A percentile compares a stretch with the other conserved stretches of the same genome.
These are phyloP conservation scores for Hyaloperonospora arabidopsidis DNA, from an alignment of 352 stramenopile genomes.

Conservation along the genomic window DNA sequence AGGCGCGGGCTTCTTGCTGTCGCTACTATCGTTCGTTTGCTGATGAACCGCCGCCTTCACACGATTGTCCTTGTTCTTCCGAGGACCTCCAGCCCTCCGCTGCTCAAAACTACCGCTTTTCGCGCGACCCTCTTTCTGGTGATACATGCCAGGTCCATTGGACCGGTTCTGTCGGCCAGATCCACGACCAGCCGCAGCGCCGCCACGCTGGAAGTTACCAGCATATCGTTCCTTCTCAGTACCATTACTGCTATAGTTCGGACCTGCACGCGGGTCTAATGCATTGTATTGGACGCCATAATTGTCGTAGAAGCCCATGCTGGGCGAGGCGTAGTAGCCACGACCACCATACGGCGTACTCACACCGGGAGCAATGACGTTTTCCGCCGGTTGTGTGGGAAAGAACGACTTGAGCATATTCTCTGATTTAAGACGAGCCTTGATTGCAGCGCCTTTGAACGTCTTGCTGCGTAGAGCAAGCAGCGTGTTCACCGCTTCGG, in stretches of 20 bases:
- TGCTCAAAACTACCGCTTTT: slow-evolving; percentile 59
- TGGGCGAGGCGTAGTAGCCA: slow-evolving; percentile 56
- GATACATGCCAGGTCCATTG: slow-evolving; percentile 22
- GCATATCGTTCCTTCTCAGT: slow-evolving; percentile 33
- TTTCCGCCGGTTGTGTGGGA: slow-evolving; percentile 61
- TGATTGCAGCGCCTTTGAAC: slow-evolving; percentile 85
- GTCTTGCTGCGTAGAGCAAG: slow-evolving; percentile 83
- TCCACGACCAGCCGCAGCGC: slow-evolving; percentile 16
- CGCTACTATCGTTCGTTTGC: slow-evolving; percentile 24
- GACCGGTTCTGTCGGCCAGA: slow-evolving; percentile 33
- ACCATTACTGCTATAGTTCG: slow-evolving; percentile 24
- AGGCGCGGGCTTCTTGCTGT: slow-evolving; percentile 25
- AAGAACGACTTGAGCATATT: slow-evolving; percentile 89
- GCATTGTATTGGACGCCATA: slow-evolving; percentile 70
- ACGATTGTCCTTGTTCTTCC: slow-evolving; percentile 67
- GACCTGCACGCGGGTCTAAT: slow-evolving; percentile 25
- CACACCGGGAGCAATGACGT: slow-evolving; percentile 32
- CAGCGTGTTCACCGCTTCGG: slow-evolving; percentile 80
- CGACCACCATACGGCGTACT: slow-evolving; percentile 42
- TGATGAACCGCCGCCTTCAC: slow-evolving; percentile 35
- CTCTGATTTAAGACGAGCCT: slow-evolving; percentile 89
- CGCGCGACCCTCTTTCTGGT: slow-evolving; percentile 34
- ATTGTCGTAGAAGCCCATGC: slow-evolving; percentile 68
- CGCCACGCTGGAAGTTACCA: slow-evolving; percentile 28
- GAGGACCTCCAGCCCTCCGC: slow-evolving; percentile 25